phyloP scores from a whole-genome alignment of 2,329 filamentous ascomycete genomes.

The Trichoderma lentiforme region DNA sequence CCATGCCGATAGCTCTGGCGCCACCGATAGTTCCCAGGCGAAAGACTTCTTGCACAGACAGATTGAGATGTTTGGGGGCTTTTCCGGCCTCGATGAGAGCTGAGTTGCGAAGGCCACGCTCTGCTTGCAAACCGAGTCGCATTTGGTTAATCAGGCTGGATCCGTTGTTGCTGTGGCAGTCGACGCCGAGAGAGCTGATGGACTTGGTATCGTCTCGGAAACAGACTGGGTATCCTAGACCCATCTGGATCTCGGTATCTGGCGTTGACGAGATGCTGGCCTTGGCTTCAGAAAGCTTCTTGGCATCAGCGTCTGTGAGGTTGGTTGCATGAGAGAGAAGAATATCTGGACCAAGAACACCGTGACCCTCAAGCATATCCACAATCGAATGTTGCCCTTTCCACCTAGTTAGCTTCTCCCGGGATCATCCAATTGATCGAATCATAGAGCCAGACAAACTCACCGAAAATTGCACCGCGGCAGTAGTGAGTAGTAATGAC shows the following conservation, averaged over 20 bases:
- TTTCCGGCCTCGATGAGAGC: not conserved
- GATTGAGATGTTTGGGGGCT: not conserved
- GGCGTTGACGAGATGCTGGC: slow-evolving; percentile 44
- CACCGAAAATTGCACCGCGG: not conserved
- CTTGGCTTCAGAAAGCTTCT: slow-evolving; percentile 30
- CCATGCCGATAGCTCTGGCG: slow-evolving; percentile 41
- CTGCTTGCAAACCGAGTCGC: slow-evolving; percentile 19
- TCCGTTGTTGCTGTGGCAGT: slow-evolving; percentile 23
- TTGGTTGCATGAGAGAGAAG: slow-evolving; percentile 32
- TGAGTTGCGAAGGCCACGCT: slow-evolving; percentile 22
- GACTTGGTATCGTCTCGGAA: slow-evolving; percentile 22
- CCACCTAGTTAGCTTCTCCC: not conserved
- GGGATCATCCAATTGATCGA: not conserved
- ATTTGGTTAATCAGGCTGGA: slow-evolving; percentile 21
- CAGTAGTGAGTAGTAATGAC: slow-evolving; percentile 35
- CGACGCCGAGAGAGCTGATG: slow-evolving; percentile 22
- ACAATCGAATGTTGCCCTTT: not conserved
- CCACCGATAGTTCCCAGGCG: slow-evolving; percentile 49
- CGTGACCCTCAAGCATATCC: not conserved
- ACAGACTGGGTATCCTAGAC: slow-evolving; percentile 27
- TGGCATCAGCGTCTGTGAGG: slow-evolving; percentile 31
- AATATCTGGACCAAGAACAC: slow-evolving; percentile 19
- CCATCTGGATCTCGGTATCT: slow-evolving; percentile 51
- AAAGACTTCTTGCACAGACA: slow-evolving; percentile 40
- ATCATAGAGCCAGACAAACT: not conserved